Conservation (phyloP, 495 filamentous ascomycete genomes). For the Opeltia flavorubescens region DNA sequence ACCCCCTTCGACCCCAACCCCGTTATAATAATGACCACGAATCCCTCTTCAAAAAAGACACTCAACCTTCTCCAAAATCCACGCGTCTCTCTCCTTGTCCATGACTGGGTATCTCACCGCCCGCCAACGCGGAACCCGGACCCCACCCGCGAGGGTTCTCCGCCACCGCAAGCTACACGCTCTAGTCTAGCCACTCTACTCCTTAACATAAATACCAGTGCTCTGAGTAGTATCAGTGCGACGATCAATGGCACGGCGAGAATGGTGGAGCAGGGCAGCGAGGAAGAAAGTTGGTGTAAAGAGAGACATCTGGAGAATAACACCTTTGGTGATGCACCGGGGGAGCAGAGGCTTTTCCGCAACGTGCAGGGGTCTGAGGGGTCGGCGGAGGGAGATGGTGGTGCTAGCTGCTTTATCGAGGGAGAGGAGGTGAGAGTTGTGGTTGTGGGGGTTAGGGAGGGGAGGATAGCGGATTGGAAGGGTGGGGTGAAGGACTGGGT, state of each 20-base stretch:
- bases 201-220: slow-evolving; percentile 77
- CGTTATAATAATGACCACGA: slow-evolving; percentile 87
- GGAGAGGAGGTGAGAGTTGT: slow-evolving; percentile 58
- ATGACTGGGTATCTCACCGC: slow-evolving; percentile 95
- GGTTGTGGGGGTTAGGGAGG: slow-evolving; percentile 57
- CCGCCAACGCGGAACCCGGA: slow-evolving; percentile 58
- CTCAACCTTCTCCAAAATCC: slow-evolving; percentile 78
- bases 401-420: slow-evolving; percentile 48
- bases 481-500: slow-evolving; percentile 61
- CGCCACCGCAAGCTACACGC: slow-evolving; percentile 45
- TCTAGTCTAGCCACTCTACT: slow-evolving; percentile 69
- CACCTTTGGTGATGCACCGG: slow-evolving; percentile 47
- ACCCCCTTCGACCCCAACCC: slow-evolving; percentile 60
- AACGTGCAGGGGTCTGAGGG: slow-evolving; percentile 23
- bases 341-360: slow-evolving; percentile 33
- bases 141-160: slow-evolving; percentile 42
- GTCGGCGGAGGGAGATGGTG: slow-evolving; percentile 32
- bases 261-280: slow-evolving; percentile 54
- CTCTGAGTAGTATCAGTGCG: slow-evolving; percentile 77
- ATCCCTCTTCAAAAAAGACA: slow-evolving; percentile 77
- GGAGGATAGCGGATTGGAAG: slow-evolving; percentile 72
- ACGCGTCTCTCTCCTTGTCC: slow-evolving; percentile 83
- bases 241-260: slow-evolving; percentile 79
- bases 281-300: slow-evolving; percentile 72
- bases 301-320: slow-evolving; percentile 81